Evolutionary conservation across 768 basidiomycete genomes (phyloP).

Genomic region (Serendipita sp.): DNA sequence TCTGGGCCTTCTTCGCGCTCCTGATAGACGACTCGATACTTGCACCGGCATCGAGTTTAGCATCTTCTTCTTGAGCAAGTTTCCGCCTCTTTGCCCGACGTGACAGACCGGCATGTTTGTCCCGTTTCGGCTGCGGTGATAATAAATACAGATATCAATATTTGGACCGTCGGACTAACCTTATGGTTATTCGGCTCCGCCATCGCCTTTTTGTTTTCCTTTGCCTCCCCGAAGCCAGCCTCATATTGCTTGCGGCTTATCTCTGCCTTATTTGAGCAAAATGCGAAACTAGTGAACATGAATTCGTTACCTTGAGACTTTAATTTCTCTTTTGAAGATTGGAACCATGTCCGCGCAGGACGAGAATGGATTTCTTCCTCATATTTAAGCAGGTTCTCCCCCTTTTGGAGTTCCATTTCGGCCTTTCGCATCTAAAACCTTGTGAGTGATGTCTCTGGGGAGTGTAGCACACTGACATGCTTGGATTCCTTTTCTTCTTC

Average conservation of each 20-base stretch:
- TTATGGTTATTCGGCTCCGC: neutral
- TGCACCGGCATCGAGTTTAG: conserved; percentile 36
- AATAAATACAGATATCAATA: neutral
- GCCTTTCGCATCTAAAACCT: conserved; percentile 55
- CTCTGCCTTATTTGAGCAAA: conserved; percentile 26
- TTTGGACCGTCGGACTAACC: neutral
- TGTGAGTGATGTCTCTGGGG: conserved; percentile 2
- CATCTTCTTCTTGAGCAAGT: conserved; percentile 67
- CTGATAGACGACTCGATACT: conserved; percentile 62
- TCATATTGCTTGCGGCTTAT: conserved; percentile 64
- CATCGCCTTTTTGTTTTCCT: conserved; percentile 27
- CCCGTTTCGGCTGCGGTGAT: conserved; percentile 44
- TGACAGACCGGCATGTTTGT: conserved; percentile 69
- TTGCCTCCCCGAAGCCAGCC: conserved; percentile 25
- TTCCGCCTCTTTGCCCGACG: conserved; percentile 77
- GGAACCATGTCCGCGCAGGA: conserved; percentile 98
- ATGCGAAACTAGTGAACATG: neutral
- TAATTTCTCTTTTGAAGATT: conserved; percentile 65
- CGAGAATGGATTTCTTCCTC: conserved; percentile 81
- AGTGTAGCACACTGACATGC: conserved; percentile 31
- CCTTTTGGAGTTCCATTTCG: conserved; percentile 92
- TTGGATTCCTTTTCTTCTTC: conserved; percentile 94
- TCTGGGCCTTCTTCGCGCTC: conserved; percentile 63
- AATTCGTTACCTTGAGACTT: conserved; percentile 50
- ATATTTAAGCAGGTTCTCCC: conserved; percentile 89